phyloP scores from a whole-genome alignment of 176 grass and related monocot genomes.

The Carex parvula region DNA sequence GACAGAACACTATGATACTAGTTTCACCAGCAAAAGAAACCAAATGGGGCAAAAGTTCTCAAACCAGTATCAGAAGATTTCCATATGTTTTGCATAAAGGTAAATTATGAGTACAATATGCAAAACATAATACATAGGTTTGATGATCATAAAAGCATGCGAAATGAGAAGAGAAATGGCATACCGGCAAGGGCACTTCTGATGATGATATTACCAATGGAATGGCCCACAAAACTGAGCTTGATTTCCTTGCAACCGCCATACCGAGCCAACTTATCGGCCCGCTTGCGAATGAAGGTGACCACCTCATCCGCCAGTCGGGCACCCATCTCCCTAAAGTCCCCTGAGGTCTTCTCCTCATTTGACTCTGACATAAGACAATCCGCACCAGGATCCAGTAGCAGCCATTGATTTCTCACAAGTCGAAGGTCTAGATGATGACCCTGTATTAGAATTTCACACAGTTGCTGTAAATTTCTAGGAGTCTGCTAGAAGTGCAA shows the following conservation, averaged over 20 bases:
- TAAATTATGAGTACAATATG: not conserved
- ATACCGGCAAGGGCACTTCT: constrained; percentile 76
- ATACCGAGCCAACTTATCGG: constrained; percentile 58
- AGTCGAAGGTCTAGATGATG: constrained; percentile 90
- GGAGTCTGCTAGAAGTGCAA: not conserved
- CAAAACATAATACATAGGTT: not conserved
- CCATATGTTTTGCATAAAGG: not conserved
- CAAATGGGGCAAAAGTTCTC: not conserved
- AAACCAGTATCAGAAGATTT: constrained; percentile 9
- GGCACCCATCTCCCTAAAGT: constrained; percentile 88
- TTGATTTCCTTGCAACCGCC: constrained; percentile 73
- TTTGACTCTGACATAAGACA: constrained; percentile 82
- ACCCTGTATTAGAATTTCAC: constrained; percentile 38
- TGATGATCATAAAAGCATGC: not conserved
- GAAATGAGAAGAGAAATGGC: not conserved
- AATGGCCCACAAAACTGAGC: constrained; percentile 89
- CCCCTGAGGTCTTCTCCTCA: constrained; percentile 82
- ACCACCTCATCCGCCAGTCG: constrained; percentile 70
- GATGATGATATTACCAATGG: constrained; percentile 91
- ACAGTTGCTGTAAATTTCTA: not conserved
- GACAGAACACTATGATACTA: not conserved
- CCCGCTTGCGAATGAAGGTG: constrained; percentile 51
- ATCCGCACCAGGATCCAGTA: constrained; percentile 80
- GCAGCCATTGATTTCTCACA: constrained; percentile 82
- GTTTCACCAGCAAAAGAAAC: not conserved